Base-by-base conservation (phyloP, 495 filamentous ascomycete genomes). In the Aspergillus biplanus region DNA sequence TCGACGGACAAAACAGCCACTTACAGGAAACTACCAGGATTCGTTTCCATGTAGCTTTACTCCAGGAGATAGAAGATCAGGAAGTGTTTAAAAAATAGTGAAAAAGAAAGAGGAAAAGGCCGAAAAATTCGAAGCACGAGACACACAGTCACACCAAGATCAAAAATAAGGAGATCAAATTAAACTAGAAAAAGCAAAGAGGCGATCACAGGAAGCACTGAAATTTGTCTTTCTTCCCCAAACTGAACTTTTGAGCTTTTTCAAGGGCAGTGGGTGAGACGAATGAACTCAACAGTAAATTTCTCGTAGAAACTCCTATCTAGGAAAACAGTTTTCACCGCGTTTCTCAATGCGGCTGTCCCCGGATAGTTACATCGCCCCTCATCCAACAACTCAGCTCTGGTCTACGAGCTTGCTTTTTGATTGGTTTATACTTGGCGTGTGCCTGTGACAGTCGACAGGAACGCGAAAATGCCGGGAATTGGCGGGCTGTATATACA, bases 401-500 rank as follows among this genome's bases (percentile, higher is more conserved):
- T 27, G 21, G 21, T 27, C 21, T 1, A 27, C 21, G 21, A 27
- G 21, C 21, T 27, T 27, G 21, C 21, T 27, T 27, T 27, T 27
- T 27, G 21, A 27, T 27, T 27, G 1, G 21, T 27, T 44, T 44
- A 44, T 44, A 44, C n/a, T 44, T 44, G 21, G 21, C 21, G 21
- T 27, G 21, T 2, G 21, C 21, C 21, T 27, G 21, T 27, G 21
- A 27, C 21, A 27, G 21, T 27, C 1, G 21, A 27, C 21, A 27
- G 21, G 21, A 27, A 27, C 21, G 21, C 21, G 21, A 27, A 27
- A 27, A 27, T 27, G 21, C 21, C 21, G 21, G 21, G 47, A 44
- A n/a, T 37, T 60, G 21, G 34, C 34, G 21, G 16, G 37, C 11
- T 50, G 37, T 62, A 62, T 62, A 16, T 62, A 62, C 60, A 62